Conservation (phyloP, 257 asterid genomes). For the Fraxinus cuspidata region DNA sequence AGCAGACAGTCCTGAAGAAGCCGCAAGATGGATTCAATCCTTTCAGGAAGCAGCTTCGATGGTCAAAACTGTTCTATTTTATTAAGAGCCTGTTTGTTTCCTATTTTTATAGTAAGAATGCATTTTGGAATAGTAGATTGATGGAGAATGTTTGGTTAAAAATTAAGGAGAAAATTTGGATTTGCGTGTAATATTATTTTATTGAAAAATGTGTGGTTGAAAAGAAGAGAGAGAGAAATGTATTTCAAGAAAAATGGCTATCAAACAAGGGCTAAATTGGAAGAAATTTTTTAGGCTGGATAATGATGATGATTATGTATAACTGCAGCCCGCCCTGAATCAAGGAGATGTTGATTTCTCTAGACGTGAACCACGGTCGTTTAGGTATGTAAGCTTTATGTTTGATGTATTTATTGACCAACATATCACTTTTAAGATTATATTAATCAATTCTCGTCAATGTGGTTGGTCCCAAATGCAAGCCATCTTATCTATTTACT, state of each 20-base stretch:
- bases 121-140: too few relatives aligned
- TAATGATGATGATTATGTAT: slow-evolving; percentile 36
- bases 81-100: neutral
- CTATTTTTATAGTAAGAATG: too few relatives aligned
- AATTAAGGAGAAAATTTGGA: too few relatives aligned
- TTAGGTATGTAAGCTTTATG: slow-evolving; percentile 48
- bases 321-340: slow-evolving; percentile 65
- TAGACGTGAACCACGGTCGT: slow-evolving; percentile 46
- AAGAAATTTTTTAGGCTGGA: slow-evolving; percentile 25
- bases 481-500: slow-evolving; percentile 5
- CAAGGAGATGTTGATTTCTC: slow-evolving; percentile 48
- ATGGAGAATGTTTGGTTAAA: too few relatives aligned
- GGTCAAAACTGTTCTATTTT: slow-evolving; percentile 48
- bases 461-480: slow-evolving; percentile 17
- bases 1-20: slow-evolving; percentile 97
- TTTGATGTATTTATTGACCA: slow-evolving; percentile 23
- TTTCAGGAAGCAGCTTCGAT: slow-evolving; percentile 83
- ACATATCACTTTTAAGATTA: neutral
- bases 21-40: slow-evolving; percentile 92
- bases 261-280: neutral
- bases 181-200: too few relatives aligned
- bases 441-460: slow-evolving; percentile 13
- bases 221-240: too few relatives aligned
- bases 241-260: too few relatives aligned
- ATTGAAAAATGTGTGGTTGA: too few relatives aligned